Evolutionary conservation across 768 basidiomycete genomes (phyloP).

Genomic region (Boletus sensibilis): DNA sequence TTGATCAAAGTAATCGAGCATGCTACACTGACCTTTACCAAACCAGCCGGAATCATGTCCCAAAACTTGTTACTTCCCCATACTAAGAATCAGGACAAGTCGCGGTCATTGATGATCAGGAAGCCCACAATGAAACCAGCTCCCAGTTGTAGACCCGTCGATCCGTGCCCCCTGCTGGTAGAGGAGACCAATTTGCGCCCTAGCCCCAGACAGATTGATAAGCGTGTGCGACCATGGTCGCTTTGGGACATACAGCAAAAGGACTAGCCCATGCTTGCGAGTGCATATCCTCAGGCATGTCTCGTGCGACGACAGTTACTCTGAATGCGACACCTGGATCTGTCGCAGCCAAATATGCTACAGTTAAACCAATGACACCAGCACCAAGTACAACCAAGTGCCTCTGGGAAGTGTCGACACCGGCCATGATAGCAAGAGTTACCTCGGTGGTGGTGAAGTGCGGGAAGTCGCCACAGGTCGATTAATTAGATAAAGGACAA

Average conservation of each 20-base stretch:
- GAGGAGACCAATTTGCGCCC: slow-evolving; percentile 50
- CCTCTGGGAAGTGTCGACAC: slow-evolving; percentile 1
- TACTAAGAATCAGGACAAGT: slow-evolving; percentile 2
- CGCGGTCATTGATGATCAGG: not conserved
- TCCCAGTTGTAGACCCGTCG: slow-evolving; percentile 40
- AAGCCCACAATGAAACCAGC: slow-evolving; percentile 40
- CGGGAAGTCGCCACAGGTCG: not conserved
- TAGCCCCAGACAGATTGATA: slow-evolving; percentile 13
- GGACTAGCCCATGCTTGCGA: slow-evolving; percentile 50
- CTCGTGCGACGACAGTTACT: slow-evolving; percentile 35
- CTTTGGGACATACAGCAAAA: slow-evolving; percentile 41
- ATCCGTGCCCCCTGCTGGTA: slow-evolving; percentile 37
- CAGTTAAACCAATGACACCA: slow-evolving; percentile 40
- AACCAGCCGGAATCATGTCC: slow-evolving; percentile 44
- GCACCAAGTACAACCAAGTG: slow-evolving; percentile 37
- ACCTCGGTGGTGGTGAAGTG: not conserved
- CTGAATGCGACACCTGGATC: slow-evolving; percentile 18
- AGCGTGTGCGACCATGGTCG: not conserved
- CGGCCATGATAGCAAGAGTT: slow-evolving; percentile 12
- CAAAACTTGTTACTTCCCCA: slow-evolving; percentile 43
- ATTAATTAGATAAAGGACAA: slow-evolving; percentile 1
- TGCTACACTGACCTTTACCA: slow-evolving; percentile 36
- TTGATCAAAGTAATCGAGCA: not conserved
- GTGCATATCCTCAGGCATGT: slow-evolving; percentile 37
- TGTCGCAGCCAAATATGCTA: slow-evolving; percentile 34